A percentile compares a stretch with the other conserved stretches of the same genome.
Conservation (phyloP, 495 filamentous ascomycete species). For the Penicillium coprophilum region DNA sequence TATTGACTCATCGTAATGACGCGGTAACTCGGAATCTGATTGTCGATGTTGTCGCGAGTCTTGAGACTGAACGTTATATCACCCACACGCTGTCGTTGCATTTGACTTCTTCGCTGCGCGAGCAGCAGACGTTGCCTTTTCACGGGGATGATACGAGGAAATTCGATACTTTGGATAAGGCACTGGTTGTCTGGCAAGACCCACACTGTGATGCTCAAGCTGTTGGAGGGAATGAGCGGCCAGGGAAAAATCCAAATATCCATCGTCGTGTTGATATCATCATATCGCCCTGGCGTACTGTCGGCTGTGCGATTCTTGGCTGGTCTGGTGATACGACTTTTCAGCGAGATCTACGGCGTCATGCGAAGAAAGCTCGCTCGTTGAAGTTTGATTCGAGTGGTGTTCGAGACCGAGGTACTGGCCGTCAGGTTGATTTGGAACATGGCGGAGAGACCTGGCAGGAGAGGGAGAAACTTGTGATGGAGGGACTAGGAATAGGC, state of each 20-base stretch:
- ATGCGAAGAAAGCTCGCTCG: slow-evolving; percentile 66
- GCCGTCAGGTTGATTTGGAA: slow-evolving; percentile 68
- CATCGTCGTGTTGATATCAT: slow-evolving; percentile 95
- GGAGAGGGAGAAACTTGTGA: slow-evolving; percentile 76
- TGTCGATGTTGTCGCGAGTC: slow-evolving; percentile 60
- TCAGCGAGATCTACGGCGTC: slow-evolving; percentile 78
- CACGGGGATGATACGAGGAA: slow-evolving; percentile 32
- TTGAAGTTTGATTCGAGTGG: slow-evolving; percentile 95
- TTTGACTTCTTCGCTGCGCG: slow-evolving; percentile 62
- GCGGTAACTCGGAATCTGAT: slow-evolving; percentile 63
- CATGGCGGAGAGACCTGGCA: slow-evolving; percentile 54
- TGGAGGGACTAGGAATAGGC: slow-evolving; percentile 72
- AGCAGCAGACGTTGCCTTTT: slow-evolving; percentile 65
- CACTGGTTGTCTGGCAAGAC: slow-evolving; percentile 90
- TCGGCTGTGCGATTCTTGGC: slow-evolving; percentile 82
- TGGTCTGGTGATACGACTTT: slow-evolving; percentile 92
- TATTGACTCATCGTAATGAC: slow-evolving; percentile 78
- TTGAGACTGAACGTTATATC: slow-evolving; percentile 69
- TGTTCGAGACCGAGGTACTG: slow-evolving; percentile 63
- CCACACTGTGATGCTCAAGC: slow-evolving; percentile 42
- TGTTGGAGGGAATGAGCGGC: neutral
- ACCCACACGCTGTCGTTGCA: slow-evolving; percentile 78
- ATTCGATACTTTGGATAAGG: slow-evolving; percentile 89
- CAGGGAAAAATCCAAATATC: slow-evolving; percentile 56
- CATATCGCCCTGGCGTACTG: slow-evolving; percentile 80